Conservation (phyloP, 2,329 filamentous ascomycete species). For the Pyrenochaeta sp. region DNA sequence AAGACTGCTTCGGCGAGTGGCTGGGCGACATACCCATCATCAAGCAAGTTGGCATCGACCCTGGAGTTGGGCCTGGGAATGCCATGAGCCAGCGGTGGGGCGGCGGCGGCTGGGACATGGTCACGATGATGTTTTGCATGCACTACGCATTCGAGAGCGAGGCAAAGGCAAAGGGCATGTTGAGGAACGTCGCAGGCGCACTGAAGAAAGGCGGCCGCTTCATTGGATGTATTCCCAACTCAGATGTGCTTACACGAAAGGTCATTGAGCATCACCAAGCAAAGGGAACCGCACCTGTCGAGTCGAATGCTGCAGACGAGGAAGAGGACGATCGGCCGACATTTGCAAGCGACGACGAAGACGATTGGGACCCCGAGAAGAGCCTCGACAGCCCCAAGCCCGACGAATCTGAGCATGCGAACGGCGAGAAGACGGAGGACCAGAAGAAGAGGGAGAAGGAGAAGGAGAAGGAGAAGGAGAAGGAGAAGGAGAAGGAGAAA, state of each 20-base stretch:
- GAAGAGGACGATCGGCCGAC: conserved; percentile 45
- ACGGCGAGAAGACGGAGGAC: conserved; percentile 30
- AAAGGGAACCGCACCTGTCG: conserved; percentile 49
- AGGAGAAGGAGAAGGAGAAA: conserved; percentile 30
- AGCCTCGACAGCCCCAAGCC: conserved; percentile 49
- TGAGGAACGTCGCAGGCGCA: conserved; percentile 87
- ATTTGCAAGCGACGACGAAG: conserved; percentile 50
- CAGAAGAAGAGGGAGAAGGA: conserved; percentile 29
- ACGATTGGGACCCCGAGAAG: conserved; percentile 58
- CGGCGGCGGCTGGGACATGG: conserved; percentile 87
- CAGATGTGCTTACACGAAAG: conserved; percentile 81
- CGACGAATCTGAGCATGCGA: conserved; percentile 46
- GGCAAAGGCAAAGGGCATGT: conserved; percentile 87
- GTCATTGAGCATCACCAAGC: conserved; percentile 80
- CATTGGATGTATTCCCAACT: conserved; percentile 96
- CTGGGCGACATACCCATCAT: conserved; percentile 84
- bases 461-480: conserved; percentile 53
- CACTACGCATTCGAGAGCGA: conserved; percentile 98
- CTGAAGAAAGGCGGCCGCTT: conserved; percentile 95
- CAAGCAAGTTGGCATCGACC: conserved; percentile 85
- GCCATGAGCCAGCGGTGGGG: conserved; percentile 70
- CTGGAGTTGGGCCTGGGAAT: conserved; percentile 68
- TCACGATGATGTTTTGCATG: conserved; percentile 99
- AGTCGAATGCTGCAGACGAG: conserved; percentile 31
- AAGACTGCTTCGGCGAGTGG: conserved; percentile 90